Conservation (phyloP, 164 flowering plant species). For the Amborella trichopoda region DNA sequence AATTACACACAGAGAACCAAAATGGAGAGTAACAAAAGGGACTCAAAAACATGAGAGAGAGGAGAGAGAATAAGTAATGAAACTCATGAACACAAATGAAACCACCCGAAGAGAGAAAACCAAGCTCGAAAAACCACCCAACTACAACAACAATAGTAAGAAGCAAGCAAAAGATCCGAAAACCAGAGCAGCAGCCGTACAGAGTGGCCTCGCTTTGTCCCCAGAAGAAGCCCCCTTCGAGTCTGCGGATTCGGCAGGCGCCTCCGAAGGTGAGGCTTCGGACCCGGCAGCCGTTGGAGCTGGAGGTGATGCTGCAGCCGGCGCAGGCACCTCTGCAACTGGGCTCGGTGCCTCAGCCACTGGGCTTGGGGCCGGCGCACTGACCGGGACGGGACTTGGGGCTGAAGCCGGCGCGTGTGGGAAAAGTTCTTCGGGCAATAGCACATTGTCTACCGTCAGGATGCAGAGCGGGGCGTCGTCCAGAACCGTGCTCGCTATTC, state of each 20-base stretch:
- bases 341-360: constrained; percentile 16
- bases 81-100: no score
- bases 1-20: no score
- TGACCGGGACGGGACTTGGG: constrained; percentile 38
- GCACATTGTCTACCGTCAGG: constrained; percentile 56
- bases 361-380: constrained; percentile 36
- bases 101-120: no score
- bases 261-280: constrained; percentile 15
- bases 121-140: no score
- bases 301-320: constrained; percentile 23
- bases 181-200: background rate
- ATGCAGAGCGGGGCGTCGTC: constrained; percentile 64
- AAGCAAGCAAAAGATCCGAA: background rate
- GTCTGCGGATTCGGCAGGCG: constrained; percentile 9
- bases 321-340: constrained; percentile 30
- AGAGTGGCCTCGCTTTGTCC: background rate
- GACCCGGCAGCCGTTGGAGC: constrained; percentile 17
- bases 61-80: no score
- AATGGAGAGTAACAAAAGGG: no score
- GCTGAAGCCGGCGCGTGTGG: constrained; percentile 63
- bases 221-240: background rate
- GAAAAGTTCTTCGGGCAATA: constrained; percentile 69
- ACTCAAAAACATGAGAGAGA: no score
- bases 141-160: background rate
- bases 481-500: constrained; percentile 49